Evolutionary conservation across 1,284 basidiomycete species (phyloP), one percentile per base, ranked within the genome.

Genomic region (Phellopilus nigrolimitatus): DNA sequence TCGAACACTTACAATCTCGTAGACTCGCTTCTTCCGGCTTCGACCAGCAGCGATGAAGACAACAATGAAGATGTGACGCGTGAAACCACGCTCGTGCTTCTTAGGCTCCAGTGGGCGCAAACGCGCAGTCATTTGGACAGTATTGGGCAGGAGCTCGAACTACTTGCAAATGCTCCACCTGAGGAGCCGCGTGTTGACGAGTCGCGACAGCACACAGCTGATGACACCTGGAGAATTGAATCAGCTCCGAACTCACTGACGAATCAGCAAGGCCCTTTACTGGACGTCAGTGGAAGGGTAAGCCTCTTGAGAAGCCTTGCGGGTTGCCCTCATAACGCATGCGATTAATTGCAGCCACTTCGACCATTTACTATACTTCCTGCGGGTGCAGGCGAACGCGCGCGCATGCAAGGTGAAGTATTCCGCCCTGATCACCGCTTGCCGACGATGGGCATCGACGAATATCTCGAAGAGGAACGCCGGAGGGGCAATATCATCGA

Each of bases 371-470:
- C 88, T 0, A 93, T 97, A 56, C 73, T 97, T n/a, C 90, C 91
- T 1, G 78, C 84, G 1, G 75, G 78, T 21, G 68, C 73, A 30
- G 68, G 76, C 2, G 79, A 90, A 56, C 82, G 91, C 48, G 75
- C 84, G 38, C 76, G 83, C 25, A 62, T 95, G 6, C 82, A 85
- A 61, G 69, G 76, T 0, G 82, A 91, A 62, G 94, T 98, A 2
- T 99, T 98, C 70, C 79, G 84, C 12, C 80, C 91, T 3, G 80
- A 79, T n/a, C 83, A 97, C 65, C 79, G 88, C 19, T 72, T 99
- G 25, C 95, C 95, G 2, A 95, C 92, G 0, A 98, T 99, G 97
- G 81, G 88, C 1, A 84, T 99, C 59, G 95, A 99, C 63, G 91
- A 99, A 67, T 98, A 95, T 64, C 77, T 99, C 19, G 84, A 88